phyloP scores from a whole-genome alignment of 805 yeast species.

The Candida loeiensis region DNA sequence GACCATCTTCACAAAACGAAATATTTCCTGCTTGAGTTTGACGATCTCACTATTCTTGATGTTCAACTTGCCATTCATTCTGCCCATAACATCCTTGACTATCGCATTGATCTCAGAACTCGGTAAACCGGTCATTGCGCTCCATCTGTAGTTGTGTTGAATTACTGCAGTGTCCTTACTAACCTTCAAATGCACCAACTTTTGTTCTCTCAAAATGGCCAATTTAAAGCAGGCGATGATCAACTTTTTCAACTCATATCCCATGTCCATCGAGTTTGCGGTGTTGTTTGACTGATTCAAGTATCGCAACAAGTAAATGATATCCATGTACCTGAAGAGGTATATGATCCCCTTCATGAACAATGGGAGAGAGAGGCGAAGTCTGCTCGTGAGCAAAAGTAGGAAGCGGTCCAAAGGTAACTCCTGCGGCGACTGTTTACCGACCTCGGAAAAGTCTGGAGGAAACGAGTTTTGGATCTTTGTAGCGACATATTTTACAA shows the following conservation, averaged over 20 bases:
- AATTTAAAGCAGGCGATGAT: slow-evolving; percentile 42
- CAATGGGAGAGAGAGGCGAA: slow-evolving; percentile 30
- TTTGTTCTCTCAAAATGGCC: slow-evolving; percentile 31
- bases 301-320: slow-evolving; percentile 41
- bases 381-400: slow-evolving; percentile 35
- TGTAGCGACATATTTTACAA: slow-evolving; percentile 41
- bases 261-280: slow-evolving; percentile 43
- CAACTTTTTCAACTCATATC: slow-evolving; percentile 37
- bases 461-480: slow-evolving; percentile 44
- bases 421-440: slow-evolving; percentile 23
- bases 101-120: slow-evolving; percentile 33
- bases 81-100: slow-evolving; percentile 32
- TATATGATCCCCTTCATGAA: slow-evolving; percentile 42
- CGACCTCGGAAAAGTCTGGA: slow-evolving; percentile 23
- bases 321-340: slow-evolving; percentile 45
- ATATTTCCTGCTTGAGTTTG: slow-evolving; percentile 37
- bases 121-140: slow-evolving; percentile 33
- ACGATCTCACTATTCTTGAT: slow-evolving; percentile 36
- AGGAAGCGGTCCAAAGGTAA: slow-evolving; percentile 40
- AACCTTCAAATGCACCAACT: slow-evolving; percentile 7
- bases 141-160: slow-evolving; percentile 27
- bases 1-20: slow-evolving; percentile 42
- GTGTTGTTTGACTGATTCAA: slow-evolving; percentile 44
- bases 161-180: slow-evolving; percentile 6
- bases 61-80: slow-evolving; percentile 40